Evolutionary conservation across 2,329 filamentous ascomycete species (phyloP), one percentile per base, ranked within the genome.

Genomic region (Apiospora kogelbergensis): DNA sequence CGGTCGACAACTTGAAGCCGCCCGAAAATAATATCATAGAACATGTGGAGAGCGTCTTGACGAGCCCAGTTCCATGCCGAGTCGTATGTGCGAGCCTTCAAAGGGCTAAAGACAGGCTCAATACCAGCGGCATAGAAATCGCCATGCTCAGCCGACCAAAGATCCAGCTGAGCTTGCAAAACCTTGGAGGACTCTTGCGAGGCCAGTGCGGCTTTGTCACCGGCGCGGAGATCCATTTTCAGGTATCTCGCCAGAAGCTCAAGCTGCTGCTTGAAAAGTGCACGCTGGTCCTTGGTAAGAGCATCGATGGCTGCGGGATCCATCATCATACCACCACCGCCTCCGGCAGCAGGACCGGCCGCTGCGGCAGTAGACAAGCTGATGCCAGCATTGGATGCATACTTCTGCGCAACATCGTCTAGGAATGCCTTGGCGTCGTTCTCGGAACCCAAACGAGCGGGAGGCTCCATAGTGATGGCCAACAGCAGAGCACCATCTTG

Each of bases 41-140:
- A 99, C 95, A 99, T 99, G 84, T 88, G 96, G 67, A 99, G 89
- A 37, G 95, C 96, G 80, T 99, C 96, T 80, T 99, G 96, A 67
- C 96, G 92, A 71, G 94, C 96, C 96, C 96, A 99, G 81, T 99
- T 99, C 96, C 96, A 99, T 0, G 94, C 97, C 0, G 96, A 98
- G 80, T 99, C 96, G 83, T 99, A 99, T 11, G 96, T 91, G 78
- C 96, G 92, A 41, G 96, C 96, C 82, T 99, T 99, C 72, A 98
- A 89, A 5, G 93, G 85, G 78, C 93, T 97, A 83, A 99, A 99
- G 24, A 94, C 91, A 13, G 96, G 96, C 81, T 97, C 93, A 72
- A 99, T 98, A 66, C 96, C 96, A 33, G 93, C 85, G 26, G 96
- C 96, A 78, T 99, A 99, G 81, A 97, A 93, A 72, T 99, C 96